Evolutionary conservation across 1,284 basidiomycete genomes (phyloP).

Genomic region (Ganoderma sp.): DNA sequence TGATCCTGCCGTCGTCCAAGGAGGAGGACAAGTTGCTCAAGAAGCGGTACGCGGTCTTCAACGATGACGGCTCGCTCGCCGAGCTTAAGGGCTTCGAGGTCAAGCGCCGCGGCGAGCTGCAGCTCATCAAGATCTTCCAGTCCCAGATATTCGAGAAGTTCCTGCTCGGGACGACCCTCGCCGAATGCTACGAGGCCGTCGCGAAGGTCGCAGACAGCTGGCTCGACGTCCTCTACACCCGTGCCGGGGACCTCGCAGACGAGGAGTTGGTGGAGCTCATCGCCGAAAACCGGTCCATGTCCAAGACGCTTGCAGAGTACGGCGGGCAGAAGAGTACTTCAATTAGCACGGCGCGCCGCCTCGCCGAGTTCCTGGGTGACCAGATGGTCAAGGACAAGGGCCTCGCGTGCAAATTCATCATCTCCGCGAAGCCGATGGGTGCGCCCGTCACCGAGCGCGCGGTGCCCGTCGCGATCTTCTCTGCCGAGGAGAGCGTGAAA

Average conservation of each 20-base stretch:
- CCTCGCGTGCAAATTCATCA: conserved; percentile 98
- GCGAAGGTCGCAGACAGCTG: conserved; percentile 96
- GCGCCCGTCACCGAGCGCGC: conserved; percentile 98
- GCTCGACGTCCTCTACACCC: conserved; percentile 94
- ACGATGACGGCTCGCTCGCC: conserved; percentile 95
- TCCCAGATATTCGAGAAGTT: conserved; percentile 99
- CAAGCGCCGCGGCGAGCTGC: conserved; percentile 96
- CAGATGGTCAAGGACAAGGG: conserved; percentile 99
- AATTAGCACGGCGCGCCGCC: conserved; percentile 93
- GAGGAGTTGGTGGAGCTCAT: conserved; percentile 98
- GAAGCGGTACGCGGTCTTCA: conserved; percentile 99
- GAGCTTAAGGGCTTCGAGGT: conserved; percentile 99
- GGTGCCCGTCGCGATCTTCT: conserved; percentile 98
- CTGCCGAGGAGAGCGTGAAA: conserved; percentile 92
- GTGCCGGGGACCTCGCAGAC: conserved; percentile 84
- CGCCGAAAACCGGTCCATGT: conserved; percentile 98
- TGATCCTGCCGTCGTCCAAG: conserved; percentile 99
- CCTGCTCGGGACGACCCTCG: conserved; percentile 88
- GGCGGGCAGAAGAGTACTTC: conserved; percentile 97
- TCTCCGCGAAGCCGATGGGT: conserved; percentile 92
- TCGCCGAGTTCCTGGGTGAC: conserved; percentile 97
- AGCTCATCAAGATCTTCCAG: conserved; percentile 99
- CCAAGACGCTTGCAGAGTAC: conserved; percentile 96
- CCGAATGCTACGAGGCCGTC: conserved; percentile 96
- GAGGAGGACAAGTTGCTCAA: conserved; percentile 99